These are phyloP conservation scores for Pythium vanterpoolii DNA, from an alignment of 352 stramenopile species.

Conservation along the genomic window DNA sequence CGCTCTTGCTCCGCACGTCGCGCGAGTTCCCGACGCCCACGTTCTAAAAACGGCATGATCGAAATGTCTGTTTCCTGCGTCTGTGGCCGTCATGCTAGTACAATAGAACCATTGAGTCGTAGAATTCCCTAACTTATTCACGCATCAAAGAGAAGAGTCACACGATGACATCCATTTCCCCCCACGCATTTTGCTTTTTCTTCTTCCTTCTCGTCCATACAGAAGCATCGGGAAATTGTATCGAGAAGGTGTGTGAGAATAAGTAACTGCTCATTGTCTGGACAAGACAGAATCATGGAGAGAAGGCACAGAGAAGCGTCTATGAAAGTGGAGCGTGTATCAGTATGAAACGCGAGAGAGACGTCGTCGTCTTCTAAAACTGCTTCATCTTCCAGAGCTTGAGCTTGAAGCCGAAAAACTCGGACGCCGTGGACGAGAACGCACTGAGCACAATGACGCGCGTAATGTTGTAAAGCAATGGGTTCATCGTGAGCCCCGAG, in stretches of 20 bases:
- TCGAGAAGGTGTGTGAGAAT: too few relatives aligned
- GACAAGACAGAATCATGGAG: too few relatives aligned
- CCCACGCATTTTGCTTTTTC: neutral
- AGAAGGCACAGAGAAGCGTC: too few relatives aligned
- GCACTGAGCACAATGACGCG: constrained; percentile 86
- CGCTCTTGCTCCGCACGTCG: constrained; percentile 75
- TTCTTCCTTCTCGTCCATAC: neutral
- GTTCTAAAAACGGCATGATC: constrained; percentile 36
- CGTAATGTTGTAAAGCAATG: constrained; percentile 88
- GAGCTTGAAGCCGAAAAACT: constrained; percentile 91
- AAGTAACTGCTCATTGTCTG: too few relatives aligned
- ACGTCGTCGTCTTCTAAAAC: constrained; percentile 34
- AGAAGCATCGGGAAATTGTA: too few relatives aligned
- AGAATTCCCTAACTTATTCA: constrained; percentile 21
- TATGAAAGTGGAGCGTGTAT: too few relatives aligned
- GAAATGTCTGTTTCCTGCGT: neutral
- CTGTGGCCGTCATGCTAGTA: neutral
- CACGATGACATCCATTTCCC: neutral
- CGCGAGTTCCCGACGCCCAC: constrained; percentile 75
- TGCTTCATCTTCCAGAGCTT: constrained; percentile 92
- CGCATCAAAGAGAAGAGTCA: neutral
- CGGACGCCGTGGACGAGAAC: constrained; percentile 85
- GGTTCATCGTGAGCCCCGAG: constrained; percentile 89
- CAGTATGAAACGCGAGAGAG: neutral
- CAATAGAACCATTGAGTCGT: constrained; percentile 10